Percentiles rank a stretch among this genome's conserved stretches.
phyloP scores from a whole-genome alignment of 1,284 basidiomycete species.

The Cutaneotrichosporon sp. region DNA sequence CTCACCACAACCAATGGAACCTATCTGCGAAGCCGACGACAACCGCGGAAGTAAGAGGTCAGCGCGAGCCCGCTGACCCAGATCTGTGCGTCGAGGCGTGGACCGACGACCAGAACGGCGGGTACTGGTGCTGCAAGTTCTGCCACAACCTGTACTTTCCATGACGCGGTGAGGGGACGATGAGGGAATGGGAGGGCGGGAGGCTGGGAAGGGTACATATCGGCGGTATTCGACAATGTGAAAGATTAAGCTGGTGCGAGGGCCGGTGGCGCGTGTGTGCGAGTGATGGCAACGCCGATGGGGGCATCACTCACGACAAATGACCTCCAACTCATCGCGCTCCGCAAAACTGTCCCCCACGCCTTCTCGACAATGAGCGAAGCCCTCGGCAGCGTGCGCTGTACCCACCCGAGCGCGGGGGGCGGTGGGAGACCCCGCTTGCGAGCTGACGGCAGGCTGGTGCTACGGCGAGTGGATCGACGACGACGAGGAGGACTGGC shows the following conservation, averaged over 20 bases:
- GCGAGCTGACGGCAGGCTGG: conserved; percentile 11
- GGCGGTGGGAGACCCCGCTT: too few species aligned
- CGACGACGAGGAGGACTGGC: neutral
- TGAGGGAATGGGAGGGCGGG: neutral
- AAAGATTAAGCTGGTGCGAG: too few species aligned
- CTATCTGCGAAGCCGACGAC: neutral
- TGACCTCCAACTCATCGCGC: too few species aligned
- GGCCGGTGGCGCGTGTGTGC: too few species aligned
- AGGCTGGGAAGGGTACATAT: too few species aligned
- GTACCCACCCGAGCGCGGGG: too few species aligned
- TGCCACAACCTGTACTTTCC: neutral
- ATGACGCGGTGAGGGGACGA: neutral
- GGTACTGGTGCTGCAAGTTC: neutral
- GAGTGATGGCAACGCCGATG: too few species aligned
- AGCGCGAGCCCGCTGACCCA: neutral
- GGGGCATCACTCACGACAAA: too few species aligned
- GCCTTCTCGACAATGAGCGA: too few species aligned
- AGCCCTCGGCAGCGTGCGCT: too few species aligned
- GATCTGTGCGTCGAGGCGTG: neutral
- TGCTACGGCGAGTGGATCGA: neutral
- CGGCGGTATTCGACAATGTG: too few species aligned
- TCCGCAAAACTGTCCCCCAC: too few species aligned
- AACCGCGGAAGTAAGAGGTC: neutral
- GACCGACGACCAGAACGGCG: neutral
- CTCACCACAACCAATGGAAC: neutral